Evolutionary conservation across 2,329 filamentous ascomycete genomes (phyloP).

Genomic region (Lecanosticta acicola): DNA sequence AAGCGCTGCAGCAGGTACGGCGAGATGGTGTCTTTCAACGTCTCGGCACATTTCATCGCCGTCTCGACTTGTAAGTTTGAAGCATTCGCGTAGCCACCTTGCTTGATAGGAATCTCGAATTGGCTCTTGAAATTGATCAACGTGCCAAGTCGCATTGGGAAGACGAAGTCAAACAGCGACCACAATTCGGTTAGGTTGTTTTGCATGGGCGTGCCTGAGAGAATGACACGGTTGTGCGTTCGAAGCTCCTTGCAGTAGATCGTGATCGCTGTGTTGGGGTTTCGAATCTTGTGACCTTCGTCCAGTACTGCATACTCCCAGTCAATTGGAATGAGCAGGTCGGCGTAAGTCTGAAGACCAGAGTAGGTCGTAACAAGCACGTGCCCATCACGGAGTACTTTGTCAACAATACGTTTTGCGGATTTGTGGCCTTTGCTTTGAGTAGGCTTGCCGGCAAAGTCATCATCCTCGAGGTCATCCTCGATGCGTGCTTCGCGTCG

Average conservation of each 20-base stretch:
- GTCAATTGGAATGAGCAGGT: constrained; percentile 71
- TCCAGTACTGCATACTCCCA: constrained; percentile 95
- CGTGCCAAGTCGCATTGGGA: constrained; percentile 89
- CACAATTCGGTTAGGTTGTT: constrained; percentile 93
- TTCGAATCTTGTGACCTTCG: constrained; percentile 96
- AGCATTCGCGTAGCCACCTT: constrained; percentile 92
- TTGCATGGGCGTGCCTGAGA: constrained; percentile 96
- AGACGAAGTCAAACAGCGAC: constrained; percentile 97
- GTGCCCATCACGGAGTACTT: constrained; percentile 78
- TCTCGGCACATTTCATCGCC: constrained; percentile 88
- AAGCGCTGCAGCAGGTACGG: constrained; percentile 88
- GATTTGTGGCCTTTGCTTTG: constrained; percentile 57
- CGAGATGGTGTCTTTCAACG: constrained; percentile 86
- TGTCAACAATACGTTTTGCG: constrained; percentile 73
- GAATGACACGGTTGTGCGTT: constrained; percentile 82
- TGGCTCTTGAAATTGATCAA: constrained; percentile 84
- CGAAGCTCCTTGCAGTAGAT: constrained; percentile 91
- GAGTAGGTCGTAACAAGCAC: constrained; percentile 94
- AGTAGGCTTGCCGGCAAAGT: constrained; percentile 20
- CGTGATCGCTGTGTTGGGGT: constrained; percentile 90
- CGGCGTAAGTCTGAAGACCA: constrained; percentile 85
- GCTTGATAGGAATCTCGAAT: constrained; percentile 88
- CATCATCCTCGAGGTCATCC: constrained; percentile 53
- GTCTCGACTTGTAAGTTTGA: constrained; percentile 92
- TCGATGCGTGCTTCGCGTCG: constrained; percentile 56